Base-by-base conservation (phyloP, 331 rosid genomes). In the Phaseolus coccineus region DNA sequence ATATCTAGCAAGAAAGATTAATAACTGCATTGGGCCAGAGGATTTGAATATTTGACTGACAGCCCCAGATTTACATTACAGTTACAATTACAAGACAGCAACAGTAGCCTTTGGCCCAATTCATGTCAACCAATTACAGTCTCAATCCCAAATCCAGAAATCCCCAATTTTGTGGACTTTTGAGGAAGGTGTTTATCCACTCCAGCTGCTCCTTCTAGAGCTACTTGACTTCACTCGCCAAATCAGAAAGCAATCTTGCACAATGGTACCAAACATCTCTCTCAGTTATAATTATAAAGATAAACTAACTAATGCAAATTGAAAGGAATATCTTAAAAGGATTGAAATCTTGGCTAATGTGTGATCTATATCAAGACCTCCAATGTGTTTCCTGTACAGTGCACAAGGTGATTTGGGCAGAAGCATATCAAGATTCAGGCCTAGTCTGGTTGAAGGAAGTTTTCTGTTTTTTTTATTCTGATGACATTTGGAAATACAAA, bases 161-260 rank as follows among this genome's bases (percentile, higher is more conserved):
- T 8, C 62, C 62, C 62, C 4, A 28, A 24, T 8, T 56, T 55
- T 28, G 24, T 55, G 30, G 31, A 22, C 12, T 55, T 19, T 56
- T 56, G 62, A 22, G 31, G 31, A 56, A 9, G 15, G 15, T 1
- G 33, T 24, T 55, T 55, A 55, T 55, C 62, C 62, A 24, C 24
- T 56, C 62, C 62, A 9, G 62, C 62, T 56, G 62, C 62, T 56
- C 62, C 62, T 56, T 24, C 62, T 56, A 33, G 30, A 55, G 6
- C 62, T 56, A 56, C 62, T 56, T 56, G 15, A 24, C 31, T 24
- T 56, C 62, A 56, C 27, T 22, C 31, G 24, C 14, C 15, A 24
- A 30, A 24, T 8, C 31, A 56, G 31, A 56, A 24, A 56, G 62
- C 33, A 56, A 56, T 22, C 31, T 24, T 56, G 62, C 62, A 56